Conservation (phyloP, 2,329 filamentous ascomycete species). For the Cryphonectria naterciae region DNA sequence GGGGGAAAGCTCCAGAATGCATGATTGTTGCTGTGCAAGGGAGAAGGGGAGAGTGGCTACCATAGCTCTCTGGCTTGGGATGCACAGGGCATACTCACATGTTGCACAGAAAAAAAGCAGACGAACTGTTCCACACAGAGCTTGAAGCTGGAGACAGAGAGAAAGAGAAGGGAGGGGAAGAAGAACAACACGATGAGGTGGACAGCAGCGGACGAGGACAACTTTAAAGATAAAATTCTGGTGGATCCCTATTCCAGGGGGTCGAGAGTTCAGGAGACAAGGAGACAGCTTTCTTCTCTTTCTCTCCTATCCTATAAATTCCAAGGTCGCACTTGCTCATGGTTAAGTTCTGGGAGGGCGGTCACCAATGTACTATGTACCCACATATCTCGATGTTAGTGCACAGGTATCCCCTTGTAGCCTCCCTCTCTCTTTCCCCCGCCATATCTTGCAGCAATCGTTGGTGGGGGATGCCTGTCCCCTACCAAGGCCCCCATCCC, state of each 20-base stretch:
- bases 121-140: conserved; percentile 1
- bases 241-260: conserved; percentile 27
- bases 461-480: conserved; percentile 22
- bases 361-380: conserved; percentile 13
- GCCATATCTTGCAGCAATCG: background rate
- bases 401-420: background rate
- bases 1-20: background rate
- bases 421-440: background rate
- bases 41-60: background rate
- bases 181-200: conserved; percentile 10
- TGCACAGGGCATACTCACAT: conserved; percentile 18
- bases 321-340: conserved; percentile 10
- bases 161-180: conserved; percentile 12
- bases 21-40: background rate
- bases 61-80: background rate
- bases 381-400: conserved; percentile 9
- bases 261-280: conserved; percentile 22
- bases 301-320: conserved; percentile 20
- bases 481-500: background rate
- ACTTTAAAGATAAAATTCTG: conserved; percentile 30
- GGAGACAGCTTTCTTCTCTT: conserved; percentile 14
- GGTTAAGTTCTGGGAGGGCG: conserved; percentile 15
- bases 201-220: conserved; percentile 26
- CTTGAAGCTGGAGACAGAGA: conserved; percentile 15
- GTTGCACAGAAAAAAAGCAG: conserved; percentile 19